Base-by-base conservation (phyloP, 2,329 filamentous ascomycete genomes). In the Curvularia lunata region DNA sequence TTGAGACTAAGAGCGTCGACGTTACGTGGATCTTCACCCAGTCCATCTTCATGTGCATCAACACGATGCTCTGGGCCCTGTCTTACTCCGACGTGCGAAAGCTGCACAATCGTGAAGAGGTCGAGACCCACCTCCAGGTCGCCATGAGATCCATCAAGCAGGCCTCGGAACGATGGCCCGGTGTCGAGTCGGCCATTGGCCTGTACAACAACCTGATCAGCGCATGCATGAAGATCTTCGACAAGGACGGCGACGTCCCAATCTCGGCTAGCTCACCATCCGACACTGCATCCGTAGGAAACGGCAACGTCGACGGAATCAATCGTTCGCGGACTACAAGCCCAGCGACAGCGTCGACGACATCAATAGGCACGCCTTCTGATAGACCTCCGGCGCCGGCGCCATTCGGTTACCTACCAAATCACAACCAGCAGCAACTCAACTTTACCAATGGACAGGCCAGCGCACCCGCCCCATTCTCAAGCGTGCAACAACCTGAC, bases 21-120 rank as follows among this genome's bases (percentile, higher is more conserved):
- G 83, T 97, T 59, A 97, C 93, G 0, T 98, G 94, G 94, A 89
- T 97, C 42, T 97, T 97, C 71, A 86, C 96, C 1, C 85, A 97
- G 57, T 88, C 90, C 19, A 84, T 98, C 40, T 97, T 96, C 79
- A 95, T 96, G 87, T 88, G 91, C 4, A 84, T 98, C 56, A 97
- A 97, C 72, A 93, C 91, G 5, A 85, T 97, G 48, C 84, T 99
- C 0, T 99, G 95, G 95, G 87, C 91, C 1, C 84, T 96, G 7
- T 96, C 93, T 1, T 97, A 96, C 71, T 84, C 89, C 3, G 90
- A 94, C 64, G 88, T 98, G 23, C 88, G 95, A 45, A 84, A 85
- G 52, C 81, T 85, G 18, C 89, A 97, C 72, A 75, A 84, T 4
- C 86, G 88, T 19, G 87, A 92, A 43, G 89, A 95, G 62, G 89